A percentile compares a stretch with the other conserved stretches of the same genome.
phyloP scores from a whole-genome alignment of 2,329 filamentous ascomycete genomes.

The Colletotrichum truncatum region DNA sequence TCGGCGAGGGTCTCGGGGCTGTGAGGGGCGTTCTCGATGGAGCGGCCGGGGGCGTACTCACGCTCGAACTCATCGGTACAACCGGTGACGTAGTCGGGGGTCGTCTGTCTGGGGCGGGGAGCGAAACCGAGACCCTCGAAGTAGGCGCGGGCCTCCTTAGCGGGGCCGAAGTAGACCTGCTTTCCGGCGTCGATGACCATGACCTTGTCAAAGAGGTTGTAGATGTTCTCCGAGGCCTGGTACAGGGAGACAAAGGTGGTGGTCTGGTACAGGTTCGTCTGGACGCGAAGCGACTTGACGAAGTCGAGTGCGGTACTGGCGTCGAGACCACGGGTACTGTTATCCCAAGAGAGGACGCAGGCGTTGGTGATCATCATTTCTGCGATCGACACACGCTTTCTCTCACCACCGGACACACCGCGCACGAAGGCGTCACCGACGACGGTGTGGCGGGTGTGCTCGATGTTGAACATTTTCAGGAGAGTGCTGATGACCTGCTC shows the following conservation, averaged over 20 bases:
- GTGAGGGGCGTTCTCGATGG: constrained; percentile 73
- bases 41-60: constrained; percentile 75
- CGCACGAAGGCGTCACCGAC: constrained; percentile 85
- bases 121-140: constrained; percentile 82
- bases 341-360: constrained; percentile 80
- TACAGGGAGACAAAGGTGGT: constrained; percentile 89
- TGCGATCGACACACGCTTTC: constrained; percentile 83
- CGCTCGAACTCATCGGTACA: constrained; percentile 88
- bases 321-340: constrained; percentile 75
- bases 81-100: constrained; percentile 82
- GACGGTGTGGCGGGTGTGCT: constrained; percentile 85
- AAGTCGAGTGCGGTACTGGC: constrained; percentile 75
- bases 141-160: constrained; percentile 73
- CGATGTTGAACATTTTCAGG: constrained; percentile 93
- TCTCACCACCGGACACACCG: constrained; percentile 82
- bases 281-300: constrained; percentile 75
- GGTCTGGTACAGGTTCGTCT: constrained; percentile 85
- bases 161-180: constrained; percentile 80
- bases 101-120: constrained; percentile 80
- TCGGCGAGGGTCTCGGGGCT: constrained; percentile 72
- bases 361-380: constrained; percentile 83
- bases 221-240: constrained; percentile 85
- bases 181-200: constrained; percentile 80
- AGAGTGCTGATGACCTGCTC: constrained; percentile 77
- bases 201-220: constrained; percentile 83